Evolutionary conservation across 179 eudicot genomes (phyloP).

Genomic region (Pouteria campechiana): DNA sequence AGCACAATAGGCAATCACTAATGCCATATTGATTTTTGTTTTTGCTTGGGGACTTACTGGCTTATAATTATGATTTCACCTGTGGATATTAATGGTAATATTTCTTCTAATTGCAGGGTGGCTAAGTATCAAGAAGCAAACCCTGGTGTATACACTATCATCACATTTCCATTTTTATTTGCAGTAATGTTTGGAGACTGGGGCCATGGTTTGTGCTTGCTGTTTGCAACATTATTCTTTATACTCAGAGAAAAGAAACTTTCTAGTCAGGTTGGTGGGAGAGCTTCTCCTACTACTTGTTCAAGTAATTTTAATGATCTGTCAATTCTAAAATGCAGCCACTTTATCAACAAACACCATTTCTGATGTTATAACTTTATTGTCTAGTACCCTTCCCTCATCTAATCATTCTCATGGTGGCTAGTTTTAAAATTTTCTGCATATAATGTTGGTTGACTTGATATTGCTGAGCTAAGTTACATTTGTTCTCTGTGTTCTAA

Average conservation of each 20-base stretch:
- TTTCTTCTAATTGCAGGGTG: constrained; percentile 48
- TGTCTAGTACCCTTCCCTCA: too few relatives aligned
- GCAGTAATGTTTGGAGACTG: constrained; percentile 90
- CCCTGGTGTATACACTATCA: constrained; percentile 61
- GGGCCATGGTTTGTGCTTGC: constrained; percentile 77
- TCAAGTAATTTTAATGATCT: neutral
- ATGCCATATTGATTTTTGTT: too few relatives aligned
- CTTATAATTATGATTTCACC: too few relatives aligned
- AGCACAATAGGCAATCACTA: too few relatives aligned
- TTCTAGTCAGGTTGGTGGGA: constrained; percentile 77
- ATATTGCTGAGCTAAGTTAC: too few relatives aligned
- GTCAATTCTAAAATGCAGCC: neutral
- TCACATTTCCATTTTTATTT: constrained; percentile 75
- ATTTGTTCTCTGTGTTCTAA: too few relatives aligned
- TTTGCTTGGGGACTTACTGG: too few relatives aligned
- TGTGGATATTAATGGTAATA: neutral
- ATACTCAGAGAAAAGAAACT: constrained; percentile 47
- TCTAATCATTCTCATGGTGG: too few relatives aligned
- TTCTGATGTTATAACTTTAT: neutral
- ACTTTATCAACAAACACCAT: neutral
- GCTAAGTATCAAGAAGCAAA: constrained; percentile 83
- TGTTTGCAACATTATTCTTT: constrained; percentile 54
- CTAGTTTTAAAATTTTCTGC: too few relatives aligned
- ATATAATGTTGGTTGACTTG: too few relatives aligned
- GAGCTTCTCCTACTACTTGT: too few relatives aligned